phyloP scores from a whole-genome alignment of 495 filamentous ascomycete species.

The Penicillium coprophilum region DNA sequence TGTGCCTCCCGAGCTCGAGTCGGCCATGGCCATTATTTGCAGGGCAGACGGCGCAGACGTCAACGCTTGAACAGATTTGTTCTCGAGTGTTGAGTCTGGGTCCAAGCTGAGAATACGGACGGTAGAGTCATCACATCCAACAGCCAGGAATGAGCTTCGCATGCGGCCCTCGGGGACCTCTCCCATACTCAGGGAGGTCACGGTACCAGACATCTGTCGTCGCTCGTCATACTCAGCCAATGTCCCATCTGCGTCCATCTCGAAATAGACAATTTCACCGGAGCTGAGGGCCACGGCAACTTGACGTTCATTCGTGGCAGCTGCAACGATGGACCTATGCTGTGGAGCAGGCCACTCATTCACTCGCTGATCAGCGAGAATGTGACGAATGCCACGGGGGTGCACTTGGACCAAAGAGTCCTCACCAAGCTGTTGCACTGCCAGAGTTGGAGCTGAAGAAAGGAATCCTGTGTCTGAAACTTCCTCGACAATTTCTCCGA shows the following conservation, averaged over 20 bases:
- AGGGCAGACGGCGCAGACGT: conserved; percentile 86
- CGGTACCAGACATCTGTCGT: conserved; percentile 92
- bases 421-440: conserved; percentile 90
- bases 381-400: conserved; percentile 89
- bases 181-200: conserved; percentile 91
- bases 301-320: conserved; percentile 88
- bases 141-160: conserved; percentile 85
- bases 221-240: conserved; percentile 95
- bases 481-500: conserved; percentile 95
- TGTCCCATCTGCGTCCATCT: conserved; percentile 87
- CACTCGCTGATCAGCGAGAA: conserved; percentile 72
- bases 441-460: conserved; percentile 79
- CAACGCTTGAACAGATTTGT: conserved; percentile 88
- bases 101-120: conserved; percentile 89
- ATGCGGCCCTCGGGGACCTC: conserved; percentile 86
- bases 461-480: conserved; percentile 91
- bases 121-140: conserved; percentile 95
- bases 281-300: conserved; percentile 91
- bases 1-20: conserved; percentile 74
- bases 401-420: conserved; percentile 93
- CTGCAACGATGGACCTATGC: conserved; percentile 93
- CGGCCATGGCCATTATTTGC: conserved; percentile 92
- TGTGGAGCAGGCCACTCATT: conserved; percentile 95
- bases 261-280: conserved; percentile 96
- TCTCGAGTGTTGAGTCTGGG: conserved; percentile 84